Base-by-base conservation (phyloP, 1,139 yeast genomes). In the Protomyces inouyei region DNA sequence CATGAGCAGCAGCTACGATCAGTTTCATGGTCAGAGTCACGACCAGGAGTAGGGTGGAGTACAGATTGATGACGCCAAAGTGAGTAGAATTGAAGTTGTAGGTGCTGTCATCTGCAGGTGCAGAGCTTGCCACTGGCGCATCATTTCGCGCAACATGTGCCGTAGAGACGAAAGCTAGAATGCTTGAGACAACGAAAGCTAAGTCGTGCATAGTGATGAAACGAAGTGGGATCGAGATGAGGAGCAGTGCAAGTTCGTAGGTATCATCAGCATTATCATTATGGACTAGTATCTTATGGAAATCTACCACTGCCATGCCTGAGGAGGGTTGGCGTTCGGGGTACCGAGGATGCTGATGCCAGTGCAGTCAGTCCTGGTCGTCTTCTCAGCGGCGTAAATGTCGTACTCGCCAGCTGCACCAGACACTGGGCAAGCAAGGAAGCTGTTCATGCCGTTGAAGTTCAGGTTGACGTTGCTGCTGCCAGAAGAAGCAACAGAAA, bases 311-410 rank as follows among this genome's bases (percentile, higher is more conserved):
- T 46, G 36, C 54, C 54, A 56, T 32, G 54, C 60, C 14, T 43
- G 21, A 18, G 60, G 45, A 23, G 60, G 53, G 46, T 32, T 28
- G 51, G 36, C 14, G 38, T 45, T 52, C 28, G 16, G 25, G 45
- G 51, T n/a, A 37, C 55, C 61, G 12, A 28, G 43, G n/a, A 57
- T 35, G 16, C 38, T 32, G 55, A 57, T 54, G 6, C 61, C 61
- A 54, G 61, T 57, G 43, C 61, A 57, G 53, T 51, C 61, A 9
- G 61, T 51, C 10, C 53, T 55, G 3, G 61, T 48, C 23, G 53
- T 23, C 51, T 57, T 57, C 51, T 48, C 55, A 6, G 46, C 36
- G 25, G 48, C 51, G 18, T 21, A 43, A 52, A 57, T 38, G 38
- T 57, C 55, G 32, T 51, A 57, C 10, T 36, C 35, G n/a, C 61